Evolutionary conservation across 257 asterid species (phyloP).

Genomic region (Solanum sejunctum): DNA sequence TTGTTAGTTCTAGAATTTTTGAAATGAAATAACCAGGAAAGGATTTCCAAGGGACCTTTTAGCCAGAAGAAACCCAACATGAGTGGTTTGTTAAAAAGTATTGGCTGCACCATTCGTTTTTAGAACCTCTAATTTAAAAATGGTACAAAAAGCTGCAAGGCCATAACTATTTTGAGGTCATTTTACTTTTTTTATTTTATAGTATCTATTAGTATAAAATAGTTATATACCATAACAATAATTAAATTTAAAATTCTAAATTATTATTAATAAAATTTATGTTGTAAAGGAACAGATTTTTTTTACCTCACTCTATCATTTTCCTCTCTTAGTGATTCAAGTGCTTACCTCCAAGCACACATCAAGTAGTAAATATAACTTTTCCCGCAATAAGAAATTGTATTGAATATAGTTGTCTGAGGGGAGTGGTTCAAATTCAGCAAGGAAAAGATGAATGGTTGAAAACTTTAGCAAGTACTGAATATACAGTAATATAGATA

Average conservation of each 20-base stretch:
- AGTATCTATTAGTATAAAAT: too few species aligned
- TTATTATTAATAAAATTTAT: too few species aligned
- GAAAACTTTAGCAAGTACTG: not conserved
- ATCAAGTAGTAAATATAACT: not conserved
- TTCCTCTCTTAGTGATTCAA: too few species aligned
- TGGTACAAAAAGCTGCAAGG: not conserved
- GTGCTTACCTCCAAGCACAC: too few species aligned
- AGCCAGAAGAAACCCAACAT: not conserved
- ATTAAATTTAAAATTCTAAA: too few species aligned
- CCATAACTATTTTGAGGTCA: not conserved
- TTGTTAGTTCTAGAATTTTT: not conserved
- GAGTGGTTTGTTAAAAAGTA: not conserved
- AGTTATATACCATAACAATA: too few species aligned
- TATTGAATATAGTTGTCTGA: not conserved
- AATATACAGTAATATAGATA: not conserved
- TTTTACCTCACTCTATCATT: too few species aligned
- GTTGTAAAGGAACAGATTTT: too few species aligned
- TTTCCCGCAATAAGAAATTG: not conserved
- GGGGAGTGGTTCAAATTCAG: slow-evolving; percentile 2
- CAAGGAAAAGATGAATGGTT: not conserved
- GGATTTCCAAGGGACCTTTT: not conserved
- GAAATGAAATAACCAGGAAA: not conserved
- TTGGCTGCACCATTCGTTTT: not conserved
- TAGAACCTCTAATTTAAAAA: not conserved
- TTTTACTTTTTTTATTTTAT: not conserved